phyloP scores from a whole-genome alignment of 225 moss, liverwort and hornwort genomes.

The Lunularia cruciata region DNA sequence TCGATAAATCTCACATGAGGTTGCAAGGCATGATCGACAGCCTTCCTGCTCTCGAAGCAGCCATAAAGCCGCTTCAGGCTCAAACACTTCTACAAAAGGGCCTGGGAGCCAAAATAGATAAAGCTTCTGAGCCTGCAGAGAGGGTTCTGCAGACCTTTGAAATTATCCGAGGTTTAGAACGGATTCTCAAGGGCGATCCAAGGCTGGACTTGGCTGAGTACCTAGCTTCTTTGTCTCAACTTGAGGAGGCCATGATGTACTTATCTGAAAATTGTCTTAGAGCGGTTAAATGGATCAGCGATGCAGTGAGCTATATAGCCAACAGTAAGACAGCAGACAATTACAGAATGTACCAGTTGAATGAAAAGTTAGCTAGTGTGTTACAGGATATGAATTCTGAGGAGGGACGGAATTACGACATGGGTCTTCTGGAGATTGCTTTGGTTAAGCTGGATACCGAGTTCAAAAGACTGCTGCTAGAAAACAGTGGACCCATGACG shows the following conservation, averaged over 20 bases:
- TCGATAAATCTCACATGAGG: conserved; percentile 35
- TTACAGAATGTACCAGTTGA: conserved; percentile 53
- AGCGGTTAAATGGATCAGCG: conserved; percentile 56
- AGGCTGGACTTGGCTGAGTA: conserved; percentile 58
- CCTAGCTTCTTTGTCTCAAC: conserved; percentile 54
- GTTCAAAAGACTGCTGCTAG: conserved; percentile 59
- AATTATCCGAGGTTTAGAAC: conserved; percentile 58
- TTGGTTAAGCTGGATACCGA: conserved; percentile 68
- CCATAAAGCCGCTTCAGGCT: conserved; percentile 63
- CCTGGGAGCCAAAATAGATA: conserved; percentile 57
- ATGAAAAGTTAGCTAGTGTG: conserved; percentile 43
- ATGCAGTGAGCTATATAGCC: conserved; percentile 61
- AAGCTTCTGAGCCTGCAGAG: conserved; percentile 60
- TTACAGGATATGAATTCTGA: conserved; percentile 25
- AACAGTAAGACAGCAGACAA: conserved; percentile 50
- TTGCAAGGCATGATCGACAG: conserved; percentile 37
- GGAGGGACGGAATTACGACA: conserved; percentile 30
- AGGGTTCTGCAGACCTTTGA: conserved; percentile 65
- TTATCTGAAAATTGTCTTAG: conserved; percentile 49
- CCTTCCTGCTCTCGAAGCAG: conserved; percentile 63
- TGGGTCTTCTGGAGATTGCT: conserved; percentile 64
- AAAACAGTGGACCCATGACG: conserved; percentile 47
- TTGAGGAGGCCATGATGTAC: conserved; percentile 55
- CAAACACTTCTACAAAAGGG: conserved; percentile 48
- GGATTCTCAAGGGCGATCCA: conserved; percentile 63